Base-by-base conservation (phyloP, 768 basidiomycete genomes). In the Podaxis rugospora region DNA sequence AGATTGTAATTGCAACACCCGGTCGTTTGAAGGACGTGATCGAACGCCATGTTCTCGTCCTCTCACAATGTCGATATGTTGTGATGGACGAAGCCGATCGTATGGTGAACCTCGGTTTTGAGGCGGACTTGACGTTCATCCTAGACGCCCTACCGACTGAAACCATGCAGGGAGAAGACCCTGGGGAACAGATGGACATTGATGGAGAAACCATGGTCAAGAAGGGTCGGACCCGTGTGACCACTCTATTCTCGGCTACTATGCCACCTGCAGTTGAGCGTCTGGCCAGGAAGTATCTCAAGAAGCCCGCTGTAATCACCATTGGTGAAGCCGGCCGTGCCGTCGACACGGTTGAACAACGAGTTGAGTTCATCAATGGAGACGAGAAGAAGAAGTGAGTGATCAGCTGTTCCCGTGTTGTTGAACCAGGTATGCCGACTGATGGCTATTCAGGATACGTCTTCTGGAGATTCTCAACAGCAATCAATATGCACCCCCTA, bases 31-130 rank as follows among this genome's bases (percentile, higher is more conserved):
- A 97, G 74, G 97, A 98, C 70, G 93, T 98, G 58, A 89, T 99
- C 62, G 96, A 99, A 75, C 87, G 95, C 21, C 92, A 91, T 72
- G 93, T 98, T 50, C 81, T 99, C 46, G 97, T 99, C 18, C 83
- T 99, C 47, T 90, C 92, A 5, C 97, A 99, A 73, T 98, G 97
- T 73, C 93, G 93, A 1, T 98, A 99, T 70, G 89, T 99, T 62
- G 96, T 99, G 66, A 97, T 99, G 97, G 97, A 99, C 72, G 97
- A 99, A 80, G 97, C 97, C 14, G 97, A 99, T 73, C 86, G 97
- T 55, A 98, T 99, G 97, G 95, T 99, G 63, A 88, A 95, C 69
- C 86, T 98, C 32, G 97, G 97, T 14, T 99, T 99, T 71, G 97
- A 99, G 73, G 85, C 83, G 14, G 95, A 97, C 71, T 76, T 99